Conservation (phyloP, 352 stramenopile species). For the Saprolegnia diclina region DNA sequence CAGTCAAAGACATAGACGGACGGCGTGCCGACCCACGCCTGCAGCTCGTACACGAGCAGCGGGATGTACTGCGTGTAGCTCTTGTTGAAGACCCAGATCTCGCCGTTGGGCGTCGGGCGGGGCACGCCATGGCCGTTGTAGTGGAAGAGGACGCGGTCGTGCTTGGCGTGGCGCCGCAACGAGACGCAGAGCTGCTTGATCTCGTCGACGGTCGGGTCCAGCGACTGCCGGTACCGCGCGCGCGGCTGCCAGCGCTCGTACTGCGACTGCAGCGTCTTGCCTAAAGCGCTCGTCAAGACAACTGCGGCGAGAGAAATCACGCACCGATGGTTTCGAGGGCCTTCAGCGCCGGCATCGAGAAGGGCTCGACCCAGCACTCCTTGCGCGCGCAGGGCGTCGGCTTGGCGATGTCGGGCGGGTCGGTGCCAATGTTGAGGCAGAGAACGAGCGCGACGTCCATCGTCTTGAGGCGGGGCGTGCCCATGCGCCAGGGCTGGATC, state of each 20-base stretch:
- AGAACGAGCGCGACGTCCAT: conserved; percentile 95
- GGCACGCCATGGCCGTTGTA: conserved; percentile 99
- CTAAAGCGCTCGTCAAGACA: too few species aligned
- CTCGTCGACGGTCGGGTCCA: conserved; percentile 97
- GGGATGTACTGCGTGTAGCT: conserved; percentile 99
- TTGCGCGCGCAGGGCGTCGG: conserved; percentile 94
- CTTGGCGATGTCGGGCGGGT: conserved; percentile 96
- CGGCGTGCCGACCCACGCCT: conserved; percentile 90
- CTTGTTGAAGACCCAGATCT: conserved; percentile 99
- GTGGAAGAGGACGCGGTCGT: conserved; percentile 96
- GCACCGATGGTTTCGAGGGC: conserved; percentile 96
- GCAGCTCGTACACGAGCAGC: conserved; percentile 94
- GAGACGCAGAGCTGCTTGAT: conserved; percentile 91
- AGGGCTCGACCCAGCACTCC: conserved; percentile 98
- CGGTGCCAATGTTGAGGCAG: conserved; percentile 97
- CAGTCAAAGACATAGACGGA: conserved; percentile 99
- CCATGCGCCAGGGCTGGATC: conserved; percentile 76
- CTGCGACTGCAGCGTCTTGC: conserved; percentile 90
- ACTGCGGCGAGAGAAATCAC: too few species aligned
- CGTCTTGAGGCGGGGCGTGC: conserved; percentile 79
- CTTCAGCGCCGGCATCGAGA: conserved; percentile 90
- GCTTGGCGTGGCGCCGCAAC: conserved; percentile 87
- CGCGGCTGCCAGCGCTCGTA: conserved; percentile 94
- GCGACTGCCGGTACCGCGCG: conserved; percentile 89
- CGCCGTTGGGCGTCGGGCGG: conserved; percentile 92